Base-by-base conservation (phyloP, 352 stramenopile species). In the Phytophthora fragariae region DNA sequence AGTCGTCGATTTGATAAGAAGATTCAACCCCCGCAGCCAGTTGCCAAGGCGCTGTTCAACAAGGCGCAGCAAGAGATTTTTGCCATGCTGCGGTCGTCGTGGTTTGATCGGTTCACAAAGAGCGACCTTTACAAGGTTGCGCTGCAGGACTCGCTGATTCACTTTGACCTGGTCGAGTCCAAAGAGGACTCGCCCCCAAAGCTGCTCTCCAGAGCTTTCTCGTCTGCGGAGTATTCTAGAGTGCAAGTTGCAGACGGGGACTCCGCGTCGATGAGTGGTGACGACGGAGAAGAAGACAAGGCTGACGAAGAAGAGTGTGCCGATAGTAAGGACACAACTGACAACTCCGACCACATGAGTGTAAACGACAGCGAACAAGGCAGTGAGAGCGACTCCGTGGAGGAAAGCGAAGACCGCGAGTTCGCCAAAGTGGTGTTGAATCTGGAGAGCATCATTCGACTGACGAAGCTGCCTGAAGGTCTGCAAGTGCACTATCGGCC, bases 21-120 rank as follows among this genome's bases (percentile, higher is more conserved):
- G 41, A 55, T 83, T 19, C 68, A 82, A 2, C 72, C 70, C 8
- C 60, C 81, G 2, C 79, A 91, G 52, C 74, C 75, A 60, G 64
- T 80, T 15, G 81, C 88, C 5, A 73, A 78, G 14, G 68, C 77
- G 17, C 71, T 92, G 5, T 92, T 96, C 53, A 74, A 72, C 47
- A 85, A 83, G 9, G 89, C 89, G 1, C 89, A 96, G 61, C 83
- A 92, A 58, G 89, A 96, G 62, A 96, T 96, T 37, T 92, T 93
- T 39, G 75, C 88, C 9, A 92, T 94, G 83, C 72, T 96, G 10
- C 79, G 74, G 12, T 92, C 89, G 6, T 94, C 89, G 17, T 94
- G 89, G 87, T 96, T 91, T 50, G 82, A 92, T 24, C 84, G 86
- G 12, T 96, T 96, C 69, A 93, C 90, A 65, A 93, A 92, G 68